Evolutionary conservation across 23 red algal species (phyloP).

Genomic region (Agarophyton chilense): DNA sequence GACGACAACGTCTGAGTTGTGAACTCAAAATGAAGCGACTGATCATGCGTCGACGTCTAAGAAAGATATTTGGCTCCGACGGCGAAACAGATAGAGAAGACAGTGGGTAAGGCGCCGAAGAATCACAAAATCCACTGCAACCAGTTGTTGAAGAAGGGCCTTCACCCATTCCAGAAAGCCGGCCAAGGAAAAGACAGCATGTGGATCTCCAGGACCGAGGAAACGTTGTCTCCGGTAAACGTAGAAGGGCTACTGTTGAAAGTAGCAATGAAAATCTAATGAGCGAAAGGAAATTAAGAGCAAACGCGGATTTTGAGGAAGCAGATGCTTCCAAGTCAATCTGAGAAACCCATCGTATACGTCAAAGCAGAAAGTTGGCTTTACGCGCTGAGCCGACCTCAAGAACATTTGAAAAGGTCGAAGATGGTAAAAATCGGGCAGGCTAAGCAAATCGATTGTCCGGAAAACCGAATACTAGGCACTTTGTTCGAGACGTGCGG

Average conservation of each 20-base stretch:
- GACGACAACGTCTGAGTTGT: neutral
- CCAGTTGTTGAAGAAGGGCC: neutral
- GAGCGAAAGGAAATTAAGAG: neutral
- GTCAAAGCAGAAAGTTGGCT: neutral
- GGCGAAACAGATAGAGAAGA: neutral
- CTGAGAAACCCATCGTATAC: neutral
- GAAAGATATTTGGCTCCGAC: slow-evolving; percentile 19
- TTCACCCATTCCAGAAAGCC: neutral
- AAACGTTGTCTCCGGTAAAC: neutral
- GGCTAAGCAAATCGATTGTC: neutral
- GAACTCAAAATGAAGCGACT: neutral
- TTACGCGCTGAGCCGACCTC: neutral
- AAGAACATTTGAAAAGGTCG: neutral
- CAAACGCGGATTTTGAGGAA: neutral
- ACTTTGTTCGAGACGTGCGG: neutral
- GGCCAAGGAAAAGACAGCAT: neutral
- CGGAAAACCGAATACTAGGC: neutral
- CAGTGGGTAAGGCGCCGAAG: neutral
- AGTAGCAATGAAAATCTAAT: neutral
- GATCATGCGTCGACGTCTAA: neutral
- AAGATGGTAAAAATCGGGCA: neutral
- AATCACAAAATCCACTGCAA: neutral
- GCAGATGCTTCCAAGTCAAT: neutral
- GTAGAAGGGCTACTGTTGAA: neutral
- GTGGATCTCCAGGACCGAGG: neutral